Percentiles rank a stretch among this genome's conserved stretches.
Evolutionary conservation across 768 basidiomycete genomes (phyloP).

Genomic region (Leccinum ochraceum): DNA sequence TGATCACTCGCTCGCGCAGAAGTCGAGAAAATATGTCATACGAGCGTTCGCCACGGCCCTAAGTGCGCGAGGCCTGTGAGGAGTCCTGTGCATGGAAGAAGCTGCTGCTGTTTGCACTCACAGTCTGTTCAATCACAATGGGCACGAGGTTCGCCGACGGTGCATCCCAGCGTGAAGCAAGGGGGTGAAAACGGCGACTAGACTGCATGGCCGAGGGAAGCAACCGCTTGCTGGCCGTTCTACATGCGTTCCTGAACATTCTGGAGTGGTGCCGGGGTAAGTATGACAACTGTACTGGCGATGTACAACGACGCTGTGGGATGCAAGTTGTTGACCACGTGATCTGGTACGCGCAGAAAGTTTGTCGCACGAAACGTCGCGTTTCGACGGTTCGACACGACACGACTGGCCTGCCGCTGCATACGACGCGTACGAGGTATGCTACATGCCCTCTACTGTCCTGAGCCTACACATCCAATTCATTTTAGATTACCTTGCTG

Average conservation of each 20-base stretch:
- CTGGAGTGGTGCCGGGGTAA: slow-evolving; percentile 7
- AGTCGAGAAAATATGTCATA: slow-evolving; percentile 97
- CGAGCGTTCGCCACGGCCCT: slow-evolving; percentile 86
- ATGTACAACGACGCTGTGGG: neutral
- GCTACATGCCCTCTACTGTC: neutral
- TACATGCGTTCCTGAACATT: slow-evolving; percentile 34
- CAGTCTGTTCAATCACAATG: slow-evolving; percentile 93
- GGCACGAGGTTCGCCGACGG: slow-evolving; percentile 74
- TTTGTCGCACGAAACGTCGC: slow-evolving; percentile 14
- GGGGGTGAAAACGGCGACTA: slow-evolving; percentile 54
- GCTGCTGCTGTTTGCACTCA: slow-evolving; percentile 34
- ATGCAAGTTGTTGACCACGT: slow-evolving; percentile 25
- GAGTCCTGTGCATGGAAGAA: slow-evolving; percentile 6
- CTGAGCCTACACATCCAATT: neutral
- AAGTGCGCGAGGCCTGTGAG: slow-evolving; percentile 20
- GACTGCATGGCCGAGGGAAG: slow-evolving; percentile 14
- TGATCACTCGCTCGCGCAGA: slow-evolving; percentile 90
- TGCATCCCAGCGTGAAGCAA: slow-evolving; percentile 45
- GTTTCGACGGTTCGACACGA: slow-evolving; percentile 13
- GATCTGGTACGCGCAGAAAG: slow-evolving; percentile 19
- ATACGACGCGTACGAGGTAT: slow-evolving; percentile 19
- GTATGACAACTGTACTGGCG: neutral
- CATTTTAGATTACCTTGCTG: neutral
- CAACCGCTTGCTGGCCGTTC: slow-evolving; percentile 20
- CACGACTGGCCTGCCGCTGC: slow-evolving; percentile 1